Base-by-base conservation (phyloP, 305 asterid genomes). In the Caryopteris hybrid region DNA sequence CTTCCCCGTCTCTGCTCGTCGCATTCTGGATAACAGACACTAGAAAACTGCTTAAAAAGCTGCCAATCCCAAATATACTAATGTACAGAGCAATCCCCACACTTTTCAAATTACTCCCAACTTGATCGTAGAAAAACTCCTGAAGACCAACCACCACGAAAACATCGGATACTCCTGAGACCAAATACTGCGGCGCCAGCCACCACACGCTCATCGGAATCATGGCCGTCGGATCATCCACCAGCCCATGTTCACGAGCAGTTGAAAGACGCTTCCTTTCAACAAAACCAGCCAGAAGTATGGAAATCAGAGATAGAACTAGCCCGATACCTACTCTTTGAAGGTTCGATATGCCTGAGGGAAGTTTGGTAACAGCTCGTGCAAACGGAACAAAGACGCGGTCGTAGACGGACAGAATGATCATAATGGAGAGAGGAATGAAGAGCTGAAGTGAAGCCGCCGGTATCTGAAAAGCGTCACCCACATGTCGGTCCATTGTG, bases 291-390 rank as follows among this genome's bases (percentile, higher is more conserved):
- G 91, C 88, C 8, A 68, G 12, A 1, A 66, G 74, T 76, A 83
- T 80, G 39, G 81, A 34, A 41, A 72, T 0, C 0, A 66, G 29
- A 0, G 82, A 77, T 2, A 87, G 7, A 13, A 68, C 20, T 2
- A 85, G 18, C 0, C 91, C 91, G 6, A 61, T 74, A 3, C 88
- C 95, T 1, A 81, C 61, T n/a, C 91, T 61, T 57, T 87, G 88
- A 16, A 83, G 75, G 54, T 41, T 55, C 1, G 95, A 61, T 76
- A 87, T 78, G 53, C 89, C 86, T 0, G 74, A 18, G 0, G 80
- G 74, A 0, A 55, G 74, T 17, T 70, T 61, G 31, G 86, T 85
- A 16, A 78, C 27, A 16, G 70, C 33, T 33, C 83, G 68, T 3
- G 82, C 76, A 0, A 77, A 0, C 0, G 91, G 91, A 11, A 83